Evolutionary conservation across 331 rosid genomes (phyloP), one percentile per base, ranked within the genome.

Genomic region (Malus hybrid): DNA sequence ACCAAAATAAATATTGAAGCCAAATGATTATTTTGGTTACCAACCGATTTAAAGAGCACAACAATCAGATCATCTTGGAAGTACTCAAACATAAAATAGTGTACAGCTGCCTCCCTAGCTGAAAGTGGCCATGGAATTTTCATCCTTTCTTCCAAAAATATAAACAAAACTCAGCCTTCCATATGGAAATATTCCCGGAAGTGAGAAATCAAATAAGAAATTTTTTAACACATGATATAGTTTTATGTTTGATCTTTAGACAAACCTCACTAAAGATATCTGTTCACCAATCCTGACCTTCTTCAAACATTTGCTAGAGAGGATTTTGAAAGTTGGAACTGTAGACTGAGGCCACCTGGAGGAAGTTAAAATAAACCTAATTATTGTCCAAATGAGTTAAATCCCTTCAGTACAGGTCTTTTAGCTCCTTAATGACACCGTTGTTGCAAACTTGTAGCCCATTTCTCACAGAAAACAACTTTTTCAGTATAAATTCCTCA

Each of bases 121-220:
- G 98, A 89, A 75, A 92, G 86, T 3, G 99, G 98, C 99, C 98
- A 95, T 4, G 99, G 78, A 77, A 89, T 76, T 90, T 94, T 94
- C 91, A 92, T 62, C 93, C 99, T 94, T 92, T 79, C 96, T 92
- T 88, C 84, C 97, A 86, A 83, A 81, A 91, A 87, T 67, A 83
- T 65, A 20, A 24, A 81, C 78, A 69, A 86, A 81, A 75, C 60
- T 87, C 81, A 88, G 86, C 70, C 67, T 80, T 70, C 19, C 61
- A 78, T 81, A 44, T 28, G 34, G n/a, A 84, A 77, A 65, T 53
- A 62, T 46, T 65, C 39, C 32, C 57, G 39, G 20, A 63, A 71
- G 75, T n/a, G 18, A 46, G 57, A 63, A 55, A 66, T 12, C 52
- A 58, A 48, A 57, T 24, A 61, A 30, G 10, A 24, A 24, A 11